phyloP scores from a whole-genome alignment of 2,329 filamentous ascomycete species.

The Aspergillus cejpii region DNA sequence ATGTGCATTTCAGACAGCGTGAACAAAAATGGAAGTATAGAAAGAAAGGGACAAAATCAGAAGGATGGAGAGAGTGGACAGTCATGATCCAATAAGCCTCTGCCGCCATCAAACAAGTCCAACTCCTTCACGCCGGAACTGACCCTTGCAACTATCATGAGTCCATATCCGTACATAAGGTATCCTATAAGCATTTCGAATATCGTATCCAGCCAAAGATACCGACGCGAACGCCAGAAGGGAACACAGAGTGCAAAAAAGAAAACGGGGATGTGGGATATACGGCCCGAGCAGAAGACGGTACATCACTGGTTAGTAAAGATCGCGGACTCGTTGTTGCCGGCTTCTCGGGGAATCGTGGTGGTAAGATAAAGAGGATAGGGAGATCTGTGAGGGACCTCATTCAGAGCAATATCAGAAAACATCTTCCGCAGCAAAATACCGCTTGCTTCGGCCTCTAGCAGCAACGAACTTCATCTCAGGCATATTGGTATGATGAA shows the following conservation, averaged over 20 bases:
- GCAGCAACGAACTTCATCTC: slow-evolving; percentile 64
- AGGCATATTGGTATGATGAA: slow-evolving; percentile 73
- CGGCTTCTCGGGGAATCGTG: background rate
- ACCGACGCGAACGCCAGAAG: too few species aligned
- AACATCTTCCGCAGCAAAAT: slow-evolving; percentile 59
- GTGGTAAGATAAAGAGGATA: background rate
- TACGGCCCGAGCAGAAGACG: too few species aligned
- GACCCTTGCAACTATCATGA: slow-evolving; percentile 3
- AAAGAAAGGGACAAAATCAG: background rate
- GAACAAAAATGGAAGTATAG: background rate
- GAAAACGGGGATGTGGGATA: too few species aligned
- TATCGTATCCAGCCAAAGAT: too few species aligned
- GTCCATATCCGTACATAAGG: background rate
- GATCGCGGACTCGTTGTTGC: background rate
- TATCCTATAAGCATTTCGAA: background rate
- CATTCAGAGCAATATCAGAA: slow-evolving; percentile 17
- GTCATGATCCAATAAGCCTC: background rate
- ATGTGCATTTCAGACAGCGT: slow-evolving; percentile 16
- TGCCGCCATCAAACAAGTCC: background rate
- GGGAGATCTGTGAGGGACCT: background rate
- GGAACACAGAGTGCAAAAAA: too few species aligned
- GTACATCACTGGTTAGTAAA: too few species aligned
- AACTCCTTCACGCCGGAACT: slow-evolving; percentile 4
- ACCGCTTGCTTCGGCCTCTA: slow-evolving; percentile 61
- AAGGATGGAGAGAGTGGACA: background rate